Percentiles rank a stretch among this genome's conserved stretches.
Conservation (phyloP, 2,329 filamentous ascomycete species). For the Lachnellula arida region DNA sequence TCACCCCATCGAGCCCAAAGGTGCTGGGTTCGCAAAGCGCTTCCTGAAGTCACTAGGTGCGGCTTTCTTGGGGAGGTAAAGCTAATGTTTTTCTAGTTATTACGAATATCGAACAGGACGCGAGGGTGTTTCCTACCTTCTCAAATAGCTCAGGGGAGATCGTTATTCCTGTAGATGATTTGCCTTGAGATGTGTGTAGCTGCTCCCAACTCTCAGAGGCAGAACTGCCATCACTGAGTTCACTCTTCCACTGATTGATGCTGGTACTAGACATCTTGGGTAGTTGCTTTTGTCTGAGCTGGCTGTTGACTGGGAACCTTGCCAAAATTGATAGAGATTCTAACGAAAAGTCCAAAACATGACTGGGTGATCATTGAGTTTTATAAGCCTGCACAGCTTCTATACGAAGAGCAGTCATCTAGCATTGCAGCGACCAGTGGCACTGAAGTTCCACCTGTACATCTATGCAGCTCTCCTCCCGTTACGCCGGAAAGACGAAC, state of each 20-base stretch:
- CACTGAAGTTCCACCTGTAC: not conserved
- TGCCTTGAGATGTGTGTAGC: constrained; percentile 7
- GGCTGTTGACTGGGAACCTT: too few species aligned
- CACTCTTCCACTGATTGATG: not conserved
- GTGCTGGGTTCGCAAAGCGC: constrained; percentile 23
- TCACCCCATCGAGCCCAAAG: constrained; percentile 23
- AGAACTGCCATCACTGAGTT: not conserved
- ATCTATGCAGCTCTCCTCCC: not conserved
- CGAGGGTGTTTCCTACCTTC: constrained; percentile 11
- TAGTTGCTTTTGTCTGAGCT: not conserved
- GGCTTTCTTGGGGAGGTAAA: constrained; percentile 20
- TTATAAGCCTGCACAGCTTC: not conserved
- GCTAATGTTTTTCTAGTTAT: constrained; percentile 3
- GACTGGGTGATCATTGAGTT: not conserved
- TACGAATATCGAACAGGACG: not conserved
- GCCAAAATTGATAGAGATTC: not conserved
- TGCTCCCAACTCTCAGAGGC: not conserved
- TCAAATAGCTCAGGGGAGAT: constrained; percentile 24
- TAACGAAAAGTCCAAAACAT: not conserved
- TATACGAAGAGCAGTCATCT: not conserved
- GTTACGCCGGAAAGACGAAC: not conserved
- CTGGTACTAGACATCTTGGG: constrained; percentile 2
- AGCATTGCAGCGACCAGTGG: not conserved
- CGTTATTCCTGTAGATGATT: constrained; percentile 17
- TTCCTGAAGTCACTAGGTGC: constrained; percentile 16